Base-by-base conservation (phyloP, 495 filamentous ascomycete species). In the Tricharina praecox region DNA sequence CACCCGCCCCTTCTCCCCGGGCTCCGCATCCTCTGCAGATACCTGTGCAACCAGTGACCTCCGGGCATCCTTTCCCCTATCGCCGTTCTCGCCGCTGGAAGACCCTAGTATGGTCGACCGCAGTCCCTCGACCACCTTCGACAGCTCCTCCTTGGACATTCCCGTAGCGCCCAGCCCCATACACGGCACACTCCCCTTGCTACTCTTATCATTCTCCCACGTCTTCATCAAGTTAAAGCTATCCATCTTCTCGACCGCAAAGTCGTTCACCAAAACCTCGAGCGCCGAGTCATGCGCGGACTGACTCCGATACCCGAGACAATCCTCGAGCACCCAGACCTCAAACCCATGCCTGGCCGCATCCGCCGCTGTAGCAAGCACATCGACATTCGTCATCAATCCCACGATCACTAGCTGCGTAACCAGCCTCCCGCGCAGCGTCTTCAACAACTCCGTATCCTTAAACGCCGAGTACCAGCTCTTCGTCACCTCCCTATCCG, bases 351-450 rank as follows among this genome's bases (percentile, higher is more conserved):
- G 79, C 13, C 76, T 74, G 0, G 82, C 88, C 1, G 90, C 90
- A 56, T 95, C 90, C 39, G 93, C 67, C 19, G 85, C 88, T 1
- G 90, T 97, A 7, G 90, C 90, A 57, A 86, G 90, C 23, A 96
- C 77, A 19, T 85, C 86, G 23, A 85, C 69, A 61, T 95, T 95
- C 11, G 82, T 86, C 28, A 88, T 67, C n/a, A 81, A 74, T 10
- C 90, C 90, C 55, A 85, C 93, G 3, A 97, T 71, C 58, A 82
- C 95, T n/a, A 97, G 63, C 56, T 94, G 81, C 1, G 85, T 95
- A 35, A 95, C 74, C 35, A 97, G 77, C 18, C 75, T 79, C 3
- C 75, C 73, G 11, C 85, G 77, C 38, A 93, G 67, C 5, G 73
- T 70, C 32, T 78, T 66, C 19, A 95, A 70, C 13, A 93, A 69